Percentiles rank a stretch among this genome's conserved stretches.
Conservation (phyloP, 208 protist species). For the Acanthamoeba sp. region DNA sequence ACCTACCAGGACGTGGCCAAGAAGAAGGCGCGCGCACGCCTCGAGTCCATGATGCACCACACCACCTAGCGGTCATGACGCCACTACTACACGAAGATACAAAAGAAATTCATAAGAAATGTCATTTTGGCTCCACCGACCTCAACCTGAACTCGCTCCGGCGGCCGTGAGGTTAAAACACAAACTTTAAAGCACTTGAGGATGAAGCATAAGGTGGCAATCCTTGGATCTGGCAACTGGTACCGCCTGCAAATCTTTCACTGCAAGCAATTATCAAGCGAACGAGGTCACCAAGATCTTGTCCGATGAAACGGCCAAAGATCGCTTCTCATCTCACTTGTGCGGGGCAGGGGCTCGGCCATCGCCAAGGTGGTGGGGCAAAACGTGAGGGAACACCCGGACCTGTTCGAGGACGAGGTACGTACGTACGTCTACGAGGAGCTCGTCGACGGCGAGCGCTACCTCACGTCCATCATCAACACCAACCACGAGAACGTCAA, state of each 20-base stretch:
- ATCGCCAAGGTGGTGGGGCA: conserved; percentile 85
- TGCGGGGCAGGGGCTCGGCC: conserved; percentile 78
- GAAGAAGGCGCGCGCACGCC: conserved; percentile 59
- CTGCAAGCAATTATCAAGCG: background rate
- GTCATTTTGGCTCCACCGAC: too few species aligned
- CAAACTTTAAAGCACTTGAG: background rate
- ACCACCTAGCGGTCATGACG: background rate
- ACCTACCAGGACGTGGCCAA: conserved; percentile 66
- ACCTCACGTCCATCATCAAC: conserved; percentile 89
- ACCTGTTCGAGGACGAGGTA: conserved; percentile 79
- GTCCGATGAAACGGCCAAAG: too few species aligned
- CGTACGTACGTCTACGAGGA: conserved; percentile 89
- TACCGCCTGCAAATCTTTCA: background rate
- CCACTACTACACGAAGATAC: too few species aligned
- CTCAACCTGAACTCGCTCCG: too few species aligned
- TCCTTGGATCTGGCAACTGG: conserved; percentile 89
- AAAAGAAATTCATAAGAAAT: too few species aligned
- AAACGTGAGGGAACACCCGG: conserved; percentile 71
- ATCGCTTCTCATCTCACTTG: background rate
- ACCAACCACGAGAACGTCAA: conserved; percentile 72
- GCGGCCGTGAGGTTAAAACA: too few species aligned
- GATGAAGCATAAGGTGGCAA: conserved; percentile 74
- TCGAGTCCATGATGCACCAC: conserved; percentile 45
- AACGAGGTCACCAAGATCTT: background rate
- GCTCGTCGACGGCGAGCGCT: conserved; percentile 81